Evolutionary conservation across 169 alveolate genomes (phyloP).

Genomic region (Cryptosporidium sp.): DNA sequence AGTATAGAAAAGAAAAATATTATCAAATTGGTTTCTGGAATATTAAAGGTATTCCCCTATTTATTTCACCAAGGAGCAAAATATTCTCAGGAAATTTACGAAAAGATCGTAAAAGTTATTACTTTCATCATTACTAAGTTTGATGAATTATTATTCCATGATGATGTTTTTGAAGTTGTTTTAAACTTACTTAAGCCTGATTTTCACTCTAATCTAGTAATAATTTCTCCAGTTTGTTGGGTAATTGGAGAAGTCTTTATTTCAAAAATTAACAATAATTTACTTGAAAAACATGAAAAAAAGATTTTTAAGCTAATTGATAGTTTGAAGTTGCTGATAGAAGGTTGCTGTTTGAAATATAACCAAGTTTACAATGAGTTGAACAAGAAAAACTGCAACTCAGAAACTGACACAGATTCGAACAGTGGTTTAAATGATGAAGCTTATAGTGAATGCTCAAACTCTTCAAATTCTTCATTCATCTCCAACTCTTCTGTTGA

Average conservation of each 20-base stretch:
- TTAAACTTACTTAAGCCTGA: neutral
- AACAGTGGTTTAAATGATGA: constrained; percentile 1
- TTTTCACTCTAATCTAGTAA: neutral
- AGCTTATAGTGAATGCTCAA: neutral
- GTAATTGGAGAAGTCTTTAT: constrained; percentile 21
- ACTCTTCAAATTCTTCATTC: constrained; percentile 47
- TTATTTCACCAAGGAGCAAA: constrained; percentile 30
- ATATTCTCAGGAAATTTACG: constrained; percentile 3
- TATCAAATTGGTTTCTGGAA: neutral
- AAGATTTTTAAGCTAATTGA: constrained; percentile 1
- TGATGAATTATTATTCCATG: constrained; percentile 4
- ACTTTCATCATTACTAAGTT: neutral
- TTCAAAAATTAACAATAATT: neutral
- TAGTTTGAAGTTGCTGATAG: neutral
- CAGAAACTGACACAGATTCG: neutral
- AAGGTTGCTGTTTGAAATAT: neutral
- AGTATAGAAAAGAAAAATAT: neutral
- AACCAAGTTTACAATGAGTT: neutral
- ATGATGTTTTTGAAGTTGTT: constrained; percentile 3
- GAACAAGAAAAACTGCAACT: neutral
- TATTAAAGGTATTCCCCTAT: constrained; percentile 20
- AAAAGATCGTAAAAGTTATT: constrained; percentile 13
- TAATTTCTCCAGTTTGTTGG: constrained; percentile 35
- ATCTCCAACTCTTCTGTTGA: constrained; percentile 23
- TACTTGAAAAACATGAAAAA: neutral